Evolutionary conservation across 345 rosid species (phyloP).

Genomic region (Syzygium aqueum): DNA sequence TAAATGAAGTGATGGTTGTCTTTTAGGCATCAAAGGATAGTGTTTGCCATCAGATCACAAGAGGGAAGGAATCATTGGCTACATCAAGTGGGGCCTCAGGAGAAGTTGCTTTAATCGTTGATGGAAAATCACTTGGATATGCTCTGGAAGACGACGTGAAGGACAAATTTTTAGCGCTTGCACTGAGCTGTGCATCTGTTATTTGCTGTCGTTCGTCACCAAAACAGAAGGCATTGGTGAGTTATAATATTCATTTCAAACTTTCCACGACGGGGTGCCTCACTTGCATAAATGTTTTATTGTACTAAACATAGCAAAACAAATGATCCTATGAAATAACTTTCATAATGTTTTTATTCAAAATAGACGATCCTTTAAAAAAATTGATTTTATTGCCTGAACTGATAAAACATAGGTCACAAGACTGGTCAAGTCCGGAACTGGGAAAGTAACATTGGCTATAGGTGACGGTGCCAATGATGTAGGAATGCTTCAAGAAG

Average conservation of each 20-base stretch:
- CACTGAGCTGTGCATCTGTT: conserved; percentile 76
- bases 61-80: conserved; percentile 32
- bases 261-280: not conserved
- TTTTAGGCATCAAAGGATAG: conserved; percentile 67
- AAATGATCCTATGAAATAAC: not conserved
- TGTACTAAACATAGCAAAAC: not conserved
- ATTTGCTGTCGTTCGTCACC: conserved; percentile 98
- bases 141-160: conserved; percentile 69
- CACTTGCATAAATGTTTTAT: not conserved
- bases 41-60: conserved; percentile 37
- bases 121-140: conserved; percentile 82
- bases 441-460: conserved; percentile 71
- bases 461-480: conserved; percentile 98
- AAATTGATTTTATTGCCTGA: not conserved
- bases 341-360: not conserved
- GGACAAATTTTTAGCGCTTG: conserved; percentile 56
- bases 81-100: conserved; percentile 32
- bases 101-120: conserved; percentile 74
- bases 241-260: conserved; percentile 4
- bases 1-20: not conserved
- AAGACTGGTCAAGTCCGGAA: conserved; percentile 74
- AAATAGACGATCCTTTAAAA: not conserved
- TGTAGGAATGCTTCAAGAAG: conserved; percentile 99
- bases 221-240: conserved; percentile 89
- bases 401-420: conserved; percentile 48